Base-by-base conservation (phyloP, 2,329 filamentous ascomycete genomes). In the Bimuria novae-zelandiae region DNA sequence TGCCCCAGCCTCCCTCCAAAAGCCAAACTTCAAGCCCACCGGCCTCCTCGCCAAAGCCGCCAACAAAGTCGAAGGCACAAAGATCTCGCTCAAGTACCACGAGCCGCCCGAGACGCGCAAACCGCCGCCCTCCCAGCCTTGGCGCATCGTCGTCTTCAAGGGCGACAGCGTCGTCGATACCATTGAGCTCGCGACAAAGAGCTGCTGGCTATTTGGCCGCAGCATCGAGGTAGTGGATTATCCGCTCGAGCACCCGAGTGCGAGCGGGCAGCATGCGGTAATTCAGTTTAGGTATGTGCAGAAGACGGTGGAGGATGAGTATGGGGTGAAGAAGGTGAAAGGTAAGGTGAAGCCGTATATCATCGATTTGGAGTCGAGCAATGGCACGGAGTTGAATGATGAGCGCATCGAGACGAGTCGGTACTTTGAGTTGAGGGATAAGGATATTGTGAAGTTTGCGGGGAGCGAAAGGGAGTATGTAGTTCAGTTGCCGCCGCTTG, bases 61-160 rank as follows among this genome's bases (percentile, higher is more conserved):
- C 46, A 97, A 99, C 72, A 85, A 85, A 7, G 86, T 95, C 57
- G 84, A 84, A 8, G 90, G 90, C 52, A 88, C 86, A 3, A 82
- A 83, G 19, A 86, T 96, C 49, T 85, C 90, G 3, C 83, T 99
- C 41, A 97, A 97, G 78, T 99, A 99, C 74, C 90, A 97, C 76
- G 94, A 99, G 75, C 94, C 94, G 1, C 79, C 90, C 10, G 94
- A 99, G 77, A 90, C 93, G 44, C 89, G 94, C 54, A 96, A 96
- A 64, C 90, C 94, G 0, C 82, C 92, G 0, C 69, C 88, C 0
- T 87, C 85, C 49, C 86, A 94, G 62, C 78, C 84, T 52, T 99
- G 93, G 93, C 89, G 90, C 55, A 79, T 99, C 42, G 97, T 95
- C 71, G 84, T 97, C 19, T 99, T 99, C 82, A 96, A 96, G 69